Percentiles rank a stretch among this genome's conserved stretches.
Conservation (phyloP, 208 protist species). For the Crithidia expoeki region DNA sequence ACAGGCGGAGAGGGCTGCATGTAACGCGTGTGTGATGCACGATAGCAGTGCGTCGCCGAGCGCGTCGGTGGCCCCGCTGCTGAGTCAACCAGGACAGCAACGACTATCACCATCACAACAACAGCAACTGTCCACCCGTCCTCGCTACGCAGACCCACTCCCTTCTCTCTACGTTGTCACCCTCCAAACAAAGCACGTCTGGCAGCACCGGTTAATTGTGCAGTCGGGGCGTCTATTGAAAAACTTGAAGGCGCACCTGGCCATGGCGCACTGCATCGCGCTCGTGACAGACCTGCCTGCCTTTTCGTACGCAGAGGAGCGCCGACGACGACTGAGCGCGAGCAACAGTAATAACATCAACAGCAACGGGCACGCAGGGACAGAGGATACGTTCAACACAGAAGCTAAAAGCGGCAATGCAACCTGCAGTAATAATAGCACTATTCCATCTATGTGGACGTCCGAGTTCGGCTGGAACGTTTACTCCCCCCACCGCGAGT, state of each 20-base stretch:
- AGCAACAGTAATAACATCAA: slow-evolving; percentile 3
- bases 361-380: background rate
- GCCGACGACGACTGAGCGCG: background rate
- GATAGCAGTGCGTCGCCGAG: background rate
- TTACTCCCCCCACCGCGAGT: slow-evolving; percentile 55
- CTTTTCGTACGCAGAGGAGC: slow-evolving; percentile 37
- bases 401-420: background rate
- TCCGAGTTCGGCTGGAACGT: slow-evolving; percentile 86
- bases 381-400: background rate
- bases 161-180: slow-evolving; percentile 43
- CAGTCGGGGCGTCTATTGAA: slow-evolving; percentile 34
- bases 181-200: slow-evolving; percentile 55
- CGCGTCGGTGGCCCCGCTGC: slow-evolving; percentile 7
- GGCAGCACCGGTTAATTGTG: slow-evolving; percentile 37
- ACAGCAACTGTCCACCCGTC: slow-evolving; percentile 14
- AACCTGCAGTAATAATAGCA: slow-evolving; percentile 6
- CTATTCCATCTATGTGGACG: slow-evolving; percentile 22
- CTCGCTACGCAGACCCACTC: slow-evolving; percentile 15
- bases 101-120: slow-evolving; percentile 11
- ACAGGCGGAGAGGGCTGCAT: slow-evolving; percentile 22
- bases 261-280: slow-evolving; percentile 20
- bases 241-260: slow-evolving; percentile 33
- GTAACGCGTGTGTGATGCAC: background rate
- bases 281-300: slow-evolving; percentile 53
- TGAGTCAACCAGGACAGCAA: background rate